Base-by-base conservation (phyloP, 768 basidiomycete species). In the Russula griseocarnosa region DNA sequence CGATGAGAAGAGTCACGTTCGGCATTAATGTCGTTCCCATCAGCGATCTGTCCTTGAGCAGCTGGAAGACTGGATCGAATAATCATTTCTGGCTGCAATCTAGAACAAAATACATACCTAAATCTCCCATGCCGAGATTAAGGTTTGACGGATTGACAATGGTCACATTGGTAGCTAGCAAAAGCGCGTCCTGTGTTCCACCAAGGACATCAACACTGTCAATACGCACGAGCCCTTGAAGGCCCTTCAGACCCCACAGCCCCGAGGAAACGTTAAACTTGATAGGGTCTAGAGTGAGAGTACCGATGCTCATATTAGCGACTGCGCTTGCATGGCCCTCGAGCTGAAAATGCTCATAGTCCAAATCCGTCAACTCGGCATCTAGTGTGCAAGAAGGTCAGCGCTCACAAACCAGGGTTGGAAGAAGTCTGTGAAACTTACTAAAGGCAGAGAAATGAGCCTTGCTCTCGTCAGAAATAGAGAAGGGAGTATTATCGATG, bases 61-160 rank as follows among this genome's bases (percentile, higher is more conserved):
- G 76, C 61, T 85, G 82, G 62, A 90, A 75, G 30, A 75, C 87
- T 87, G 28, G n/a, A 61, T 28, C 34, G 55, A 44, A 34, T 30
- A 30, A 16, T 55, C 36, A 49, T 14, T 26, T 26, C 14, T 16
- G 5, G 11, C 42, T 24, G 20, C 34, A 16, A 24, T 26, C 3
- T 24, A 20, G 28, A 34, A 4, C 30, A 55, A 13, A 34, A 46
- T 9, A 74, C 84, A 64, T 68, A 87, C 86, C 81, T 60, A 89
- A 71, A 69, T 90, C 85, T 18, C 87, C 88, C 3, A 80, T 80
- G 9, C 76, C 70, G 26, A 91, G 74, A 62, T 85, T 79, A 57
- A 91, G 76, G 70, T 81, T 86, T 7, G 85, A 87, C 13, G 87
- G 88, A 71, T 91, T 91, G 69, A 76, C 69, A 9, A 91, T 88